phyloP scores from a whole-genome alignment of 345 rosid species.

The Eucalyptus erythrocorys region DNA sequence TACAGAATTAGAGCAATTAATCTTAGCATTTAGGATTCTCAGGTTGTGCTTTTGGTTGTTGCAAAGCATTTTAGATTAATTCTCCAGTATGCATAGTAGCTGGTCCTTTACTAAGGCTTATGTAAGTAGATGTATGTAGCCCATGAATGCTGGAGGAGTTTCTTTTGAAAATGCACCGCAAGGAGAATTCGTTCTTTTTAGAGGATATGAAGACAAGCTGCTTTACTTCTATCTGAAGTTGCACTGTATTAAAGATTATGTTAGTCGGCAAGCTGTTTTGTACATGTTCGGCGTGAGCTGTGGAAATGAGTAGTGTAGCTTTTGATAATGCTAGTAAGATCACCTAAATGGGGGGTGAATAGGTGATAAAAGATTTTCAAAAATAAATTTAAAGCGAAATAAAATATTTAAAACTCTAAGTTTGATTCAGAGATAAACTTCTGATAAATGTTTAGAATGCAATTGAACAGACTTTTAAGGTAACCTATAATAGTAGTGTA shows the following conservation, averaged over 20 bases:
- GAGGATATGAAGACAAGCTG: background rate
- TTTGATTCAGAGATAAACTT: fast-evolving
- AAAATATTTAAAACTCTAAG: too few species aligned
- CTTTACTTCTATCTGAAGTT: background rate
- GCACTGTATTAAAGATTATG: background rate
- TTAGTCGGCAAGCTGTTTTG: background rate
- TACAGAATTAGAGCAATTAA: background rate
- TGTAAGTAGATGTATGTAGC: background rate
- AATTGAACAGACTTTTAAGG: too few species aligned
- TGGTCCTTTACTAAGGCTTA: background rate
- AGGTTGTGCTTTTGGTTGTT: background rate
- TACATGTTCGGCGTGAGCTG: background rate
- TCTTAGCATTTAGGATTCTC: background rate
- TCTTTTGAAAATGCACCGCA: background rate
- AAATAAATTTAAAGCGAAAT: too few species aligned
- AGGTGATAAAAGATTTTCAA: too few species aligned
- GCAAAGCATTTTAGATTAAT: background rate
- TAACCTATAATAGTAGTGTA: too few species aligned
- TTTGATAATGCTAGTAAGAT: background rate
- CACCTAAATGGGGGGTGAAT: too few species aligned
- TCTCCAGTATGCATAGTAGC: background rate
- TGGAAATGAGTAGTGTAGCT: background rate
- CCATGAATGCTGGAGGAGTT: background rate
- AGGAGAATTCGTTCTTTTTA: background rate
- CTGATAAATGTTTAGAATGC: too few species aligned